These are phyloP conservation scores for Komagataella pastoris DNA, from an alignment of 805 yeast genomes.

Conservation along the genomic window DNA sequence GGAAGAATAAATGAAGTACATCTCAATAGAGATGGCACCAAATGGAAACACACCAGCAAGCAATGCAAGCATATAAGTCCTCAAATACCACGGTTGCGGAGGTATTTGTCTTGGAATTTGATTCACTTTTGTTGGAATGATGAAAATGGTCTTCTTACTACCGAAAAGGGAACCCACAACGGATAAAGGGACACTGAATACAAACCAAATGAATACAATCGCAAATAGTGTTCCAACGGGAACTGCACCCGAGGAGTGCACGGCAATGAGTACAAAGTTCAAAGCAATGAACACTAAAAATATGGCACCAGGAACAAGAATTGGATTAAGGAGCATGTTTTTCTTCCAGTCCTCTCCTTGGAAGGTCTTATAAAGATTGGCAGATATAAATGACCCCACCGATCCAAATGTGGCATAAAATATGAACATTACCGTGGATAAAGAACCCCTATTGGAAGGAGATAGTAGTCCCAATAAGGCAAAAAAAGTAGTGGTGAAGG, in stretches of 20 bases:
- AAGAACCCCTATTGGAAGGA: conserved; percentile 89
- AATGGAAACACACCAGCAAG: conserved; percentile 89
- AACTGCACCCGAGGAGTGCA: conserved; percentile 83
- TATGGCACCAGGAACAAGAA: conserved; percentile 70
- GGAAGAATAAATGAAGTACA: conserved; percentile 83
- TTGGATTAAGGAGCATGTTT: conserved; percentile 73
- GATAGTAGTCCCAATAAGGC: conserved; percentile 85
- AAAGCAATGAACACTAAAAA: conserved; percentile 52
- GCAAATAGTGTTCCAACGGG: conserved; percentile 85
- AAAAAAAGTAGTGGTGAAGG: conserved; percentile 56
- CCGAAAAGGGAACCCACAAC: conserved; percentile 74
- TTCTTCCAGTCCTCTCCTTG: conserved; percentile 88
- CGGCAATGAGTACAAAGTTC: conserved; percentile 72
- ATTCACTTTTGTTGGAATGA: conserved; percentile 72
- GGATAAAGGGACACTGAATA: conserved; percentile 75
- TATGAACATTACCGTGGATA: conserved; percentile 81
- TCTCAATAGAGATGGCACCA: conserved; percentile 88
- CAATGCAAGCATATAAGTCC: conserved; percentile 50
- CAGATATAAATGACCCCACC: conserved; percentile 80
- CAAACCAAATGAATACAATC: conserved; percentile 72
- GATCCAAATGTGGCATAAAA: conserved; percentile 71
- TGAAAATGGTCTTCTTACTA: conserved; percentile 32
- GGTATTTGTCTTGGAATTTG: conserved; percentile 97
- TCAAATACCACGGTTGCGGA: conserved; percentile 72
- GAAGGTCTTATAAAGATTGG: conserved; percentile 74